These are phyloP conservation scores for Calocybe indica DNA, from an alignment of 768 basidiomycete species.

Conservation along the genomic window DNA sequence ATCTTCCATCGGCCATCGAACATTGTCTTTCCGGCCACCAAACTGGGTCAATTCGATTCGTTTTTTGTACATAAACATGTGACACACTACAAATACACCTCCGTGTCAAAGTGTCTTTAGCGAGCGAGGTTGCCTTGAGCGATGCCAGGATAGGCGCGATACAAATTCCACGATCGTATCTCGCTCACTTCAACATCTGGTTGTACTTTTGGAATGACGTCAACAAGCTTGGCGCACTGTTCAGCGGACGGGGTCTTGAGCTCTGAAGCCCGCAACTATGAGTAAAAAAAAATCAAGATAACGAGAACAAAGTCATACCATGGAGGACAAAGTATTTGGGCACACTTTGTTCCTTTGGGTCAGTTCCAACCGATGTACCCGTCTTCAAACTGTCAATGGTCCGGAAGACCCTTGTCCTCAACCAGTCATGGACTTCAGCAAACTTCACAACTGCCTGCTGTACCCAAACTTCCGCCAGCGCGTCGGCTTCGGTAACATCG, in stretches of 20 bases:
- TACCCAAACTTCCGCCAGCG: constrained; percentile 17
- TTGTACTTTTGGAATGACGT: constrained; percentile 8
- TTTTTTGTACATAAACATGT: too few species aligned
- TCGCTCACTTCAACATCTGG: constrained; percentile 15
- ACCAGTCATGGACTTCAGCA: constrained; percentile 26
- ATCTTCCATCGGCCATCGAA: too few species aligned
- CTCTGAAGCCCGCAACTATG: constrained; percentile 11
- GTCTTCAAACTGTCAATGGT: constrained; percentile 35
- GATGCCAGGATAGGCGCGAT: constrained; percentile 41
- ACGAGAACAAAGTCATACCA: constrained; percentile 19
- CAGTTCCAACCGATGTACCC: constrained; percentile 16
- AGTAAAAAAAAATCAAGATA: background rate
- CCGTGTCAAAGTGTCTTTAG: too few species aligned
- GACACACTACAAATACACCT: too few species aligned
- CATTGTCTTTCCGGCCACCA: too few species aligned
- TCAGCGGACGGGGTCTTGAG: constrained; percentile 10
- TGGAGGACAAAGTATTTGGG: constrained; percentile 34
- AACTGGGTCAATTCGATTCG: too few species aligned
- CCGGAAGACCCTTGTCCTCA: constrained; percentile 31
- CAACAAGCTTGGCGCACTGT: constrained; percentile 8
- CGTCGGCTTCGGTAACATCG: constrained; percentile 5
- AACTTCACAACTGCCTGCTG: constrained; percentile 11
- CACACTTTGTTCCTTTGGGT: constrained; percentile 24
- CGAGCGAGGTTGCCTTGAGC: constrained; percentile 30
- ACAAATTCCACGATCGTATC: constrained; percentile 34